Base-by-base conservation (phyloP, 345 rosid species). In the Corchorus capsularis region DNA sequence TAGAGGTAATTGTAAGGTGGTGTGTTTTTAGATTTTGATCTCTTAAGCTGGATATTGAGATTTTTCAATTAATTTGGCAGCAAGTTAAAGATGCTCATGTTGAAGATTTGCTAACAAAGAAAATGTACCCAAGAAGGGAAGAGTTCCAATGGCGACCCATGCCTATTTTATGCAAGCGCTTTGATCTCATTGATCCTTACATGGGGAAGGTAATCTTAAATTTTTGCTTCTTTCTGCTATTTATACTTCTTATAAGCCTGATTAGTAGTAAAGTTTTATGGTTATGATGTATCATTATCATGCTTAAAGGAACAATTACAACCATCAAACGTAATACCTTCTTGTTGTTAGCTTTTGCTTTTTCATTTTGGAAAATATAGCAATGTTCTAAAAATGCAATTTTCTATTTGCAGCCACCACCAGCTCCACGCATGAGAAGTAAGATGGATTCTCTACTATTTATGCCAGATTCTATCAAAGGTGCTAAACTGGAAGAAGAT, bases 71-170 rank as follows among this genome's bases (percentile, higher is more conserved):
- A 39, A 63, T 65, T 54, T 55, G 65, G 73, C 96, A 93, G 97
- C 85, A 87, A 75, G 87, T 65, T 47, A 84, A 84, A 79, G 86
- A 80, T 70, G 19, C 76, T 57, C 88, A 74, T 77, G 87, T 82
- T 22, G 93, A 91, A 81, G 88, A 91, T 76, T 73, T 79, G 69
- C 39, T 49, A 54, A 56, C 74, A 16, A 86, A 80, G 83, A 85
- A 75, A 72, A 80, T 74, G 17, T 88, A 84, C 65, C 99, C 99
- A 55, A 93, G 70, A 85, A 87, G 99, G 77, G 95, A 90, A 81
- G 98, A 93, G 90, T 92, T 91, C 80, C 93, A 86, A 60, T 96
- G 98, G 99, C 94, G 91, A 72, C 99, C 99, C 82, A 82, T 92
- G 41, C 80, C 93, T 66, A 81, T 96, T 77, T 73, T 96, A 74